Conservation (phyloP, 306 rosid species). For the Lithocarpus polystachyus region DNA sequence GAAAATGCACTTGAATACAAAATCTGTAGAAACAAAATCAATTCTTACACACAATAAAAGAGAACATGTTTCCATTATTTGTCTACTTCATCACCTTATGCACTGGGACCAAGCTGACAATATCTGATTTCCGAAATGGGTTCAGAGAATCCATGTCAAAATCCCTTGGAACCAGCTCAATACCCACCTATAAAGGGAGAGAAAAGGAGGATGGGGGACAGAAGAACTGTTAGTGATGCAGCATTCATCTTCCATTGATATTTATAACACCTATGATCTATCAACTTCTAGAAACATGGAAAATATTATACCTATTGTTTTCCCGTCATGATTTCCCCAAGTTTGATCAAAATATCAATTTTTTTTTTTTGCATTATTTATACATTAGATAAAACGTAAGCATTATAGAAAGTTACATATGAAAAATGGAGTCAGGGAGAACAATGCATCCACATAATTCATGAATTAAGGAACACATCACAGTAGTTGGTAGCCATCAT, state of each 20-base stretch:
- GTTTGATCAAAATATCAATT: no score
- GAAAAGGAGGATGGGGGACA: neutral
- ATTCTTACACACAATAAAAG: constrained; percentile 7
- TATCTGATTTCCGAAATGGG: constrained; percentile 77
- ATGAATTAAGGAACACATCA: neutral
- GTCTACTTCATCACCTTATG: constrained; percentile 66
- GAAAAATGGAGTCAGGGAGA: neutral
- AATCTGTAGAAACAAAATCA: constrained; percentile 16
- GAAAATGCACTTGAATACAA: constrained; percentile 21
- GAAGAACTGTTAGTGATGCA: constrained; percentile 18
- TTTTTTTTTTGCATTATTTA: no score
- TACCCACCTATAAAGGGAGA: constrained; percentile 64
- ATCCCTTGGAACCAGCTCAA: constrained; percentile 92
- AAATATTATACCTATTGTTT: neutral
- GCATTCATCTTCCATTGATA: constrained; percentile 18
- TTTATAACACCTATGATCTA: constrained; percentile 1
- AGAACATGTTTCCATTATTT: constrained; percentile 16
- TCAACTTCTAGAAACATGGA: neutral
- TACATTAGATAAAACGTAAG: no score
- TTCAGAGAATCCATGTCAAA: constrained; percentile 84
- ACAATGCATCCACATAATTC: neutral
- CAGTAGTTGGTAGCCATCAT: neutral
- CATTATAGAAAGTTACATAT: no score
- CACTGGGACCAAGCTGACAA: constrained; percentile 90
- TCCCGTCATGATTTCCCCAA: no score